These are phyloP conservation scores for Iberis pinnata DNA, from an alignment of 345 rosid genomes.

Conservation along the genomic window DNA sequence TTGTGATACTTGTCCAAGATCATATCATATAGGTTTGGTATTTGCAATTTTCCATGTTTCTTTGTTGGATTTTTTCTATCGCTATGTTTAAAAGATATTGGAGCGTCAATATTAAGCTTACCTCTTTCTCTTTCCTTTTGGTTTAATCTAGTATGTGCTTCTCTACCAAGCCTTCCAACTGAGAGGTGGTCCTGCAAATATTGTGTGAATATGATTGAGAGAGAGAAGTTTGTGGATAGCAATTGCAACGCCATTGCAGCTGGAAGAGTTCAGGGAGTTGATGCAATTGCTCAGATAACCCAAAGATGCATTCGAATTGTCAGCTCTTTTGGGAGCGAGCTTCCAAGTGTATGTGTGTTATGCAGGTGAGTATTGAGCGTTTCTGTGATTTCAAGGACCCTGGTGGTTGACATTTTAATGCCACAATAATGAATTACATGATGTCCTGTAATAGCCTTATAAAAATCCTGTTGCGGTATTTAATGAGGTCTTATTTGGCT, in stretches of 20 bases:
- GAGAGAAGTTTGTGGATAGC: constrained; percentile 60
- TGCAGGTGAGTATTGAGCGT: constrained; percentile 56
- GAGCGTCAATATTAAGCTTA: constrained; percentile 3
- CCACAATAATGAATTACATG: neutral
- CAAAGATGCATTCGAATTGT: constrained; percentile 84
- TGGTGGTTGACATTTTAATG: constrained; percentile 11
- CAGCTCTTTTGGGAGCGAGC: constrained; percentile 47
- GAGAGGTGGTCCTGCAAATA: constrained; percentile 82
- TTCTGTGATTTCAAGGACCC: neutral
- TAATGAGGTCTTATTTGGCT: neutral
- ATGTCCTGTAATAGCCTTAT: constrained; percentile 7
- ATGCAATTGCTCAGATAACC: constrained; percentile 79
- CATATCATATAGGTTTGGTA: constrained; percentile 71
- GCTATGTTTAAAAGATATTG: neutral
- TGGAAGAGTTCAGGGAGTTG: constrained; percentile 82
- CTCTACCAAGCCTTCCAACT: constrained; percentile 45
- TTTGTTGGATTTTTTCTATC: constrained; percentile 9
- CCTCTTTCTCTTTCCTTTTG: constrained; percentile 5
- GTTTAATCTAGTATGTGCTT: constrained; percentile 23
- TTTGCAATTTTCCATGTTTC: constrained; percentile 1
- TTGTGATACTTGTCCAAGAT: constrained; percentile 95
- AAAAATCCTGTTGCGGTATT: neutral
- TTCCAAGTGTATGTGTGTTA: constrained; percentile 68
- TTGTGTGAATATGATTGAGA: constrained; percentile 53
- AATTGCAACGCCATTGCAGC: constrained; percentile 85